These are phyloP conservation scores for Casuarina equisetifolia DNA, from an alignment of 306 rosid species.

Conservation along the genomic window DNA sequence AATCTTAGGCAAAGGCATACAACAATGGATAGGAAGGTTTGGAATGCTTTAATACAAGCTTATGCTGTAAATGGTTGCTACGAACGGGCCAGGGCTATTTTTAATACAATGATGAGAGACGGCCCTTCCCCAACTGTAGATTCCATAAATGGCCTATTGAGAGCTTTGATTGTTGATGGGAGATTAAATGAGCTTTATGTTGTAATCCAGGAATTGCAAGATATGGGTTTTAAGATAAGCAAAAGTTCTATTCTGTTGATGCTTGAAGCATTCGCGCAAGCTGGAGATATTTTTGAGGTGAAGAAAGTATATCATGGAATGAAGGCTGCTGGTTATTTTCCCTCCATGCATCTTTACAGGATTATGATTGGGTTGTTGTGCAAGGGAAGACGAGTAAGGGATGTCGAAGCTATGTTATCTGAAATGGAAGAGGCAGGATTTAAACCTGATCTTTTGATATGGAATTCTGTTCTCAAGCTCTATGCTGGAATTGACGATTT, in stretches of 20 bases:
- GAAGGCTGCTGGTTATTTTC: conserved; percentile 95
- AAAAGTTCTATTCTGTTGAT: conserved; percentile 82
- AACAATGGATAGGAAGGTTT: conserved; percentile 67
- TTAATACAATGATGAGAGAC: conserved; percentile 88
- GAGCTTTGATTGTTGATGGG: conserved; percentile 70
- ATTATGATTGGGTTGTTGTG: conserved; percentile 68
- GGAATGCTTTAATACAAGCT: conserved; percentile 91
- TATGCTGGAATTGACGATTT: conserved; percentile 73
- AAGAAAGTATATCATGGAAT: conserved; percentile 90
- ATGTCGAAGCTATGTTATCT: conserved; percentile 71
- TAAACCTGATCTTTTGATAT: conserved; percentile 78
- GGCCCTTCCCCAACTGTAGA: conserved; percentile 89
- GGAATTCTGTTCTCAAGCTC: conserved; percentile 68
- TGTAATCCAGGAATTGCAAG: conserved; percentile 87
- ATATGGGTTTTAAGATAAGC: conserved; percentile 87
- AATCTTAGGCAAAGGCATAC: conserved; percentile 53
- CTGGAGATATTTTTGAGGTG: conserved; percentile 82
- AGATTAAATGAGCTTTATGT: conserved; percentile 87
- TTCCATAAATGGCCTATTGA: conserved; percentile 79
- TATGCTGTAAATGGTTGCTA: conserved; percentile 85
- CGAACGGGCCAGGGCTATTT: conserved; percentile 89
- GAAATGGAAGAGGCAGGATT: conserved; percentile 91
- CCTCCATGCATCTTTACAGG: conserved; percentile 83
- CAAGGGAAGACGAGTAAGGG: conserved; percentile 68
- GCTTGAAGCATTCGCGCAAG: conserved; percentile 85